Evolutionary conservation across 2,329 filamentous ascomycete genomes (phyloP), one percentile per base, ranked within the genome.

Genomic region (Fusarium sp.): DNA sequence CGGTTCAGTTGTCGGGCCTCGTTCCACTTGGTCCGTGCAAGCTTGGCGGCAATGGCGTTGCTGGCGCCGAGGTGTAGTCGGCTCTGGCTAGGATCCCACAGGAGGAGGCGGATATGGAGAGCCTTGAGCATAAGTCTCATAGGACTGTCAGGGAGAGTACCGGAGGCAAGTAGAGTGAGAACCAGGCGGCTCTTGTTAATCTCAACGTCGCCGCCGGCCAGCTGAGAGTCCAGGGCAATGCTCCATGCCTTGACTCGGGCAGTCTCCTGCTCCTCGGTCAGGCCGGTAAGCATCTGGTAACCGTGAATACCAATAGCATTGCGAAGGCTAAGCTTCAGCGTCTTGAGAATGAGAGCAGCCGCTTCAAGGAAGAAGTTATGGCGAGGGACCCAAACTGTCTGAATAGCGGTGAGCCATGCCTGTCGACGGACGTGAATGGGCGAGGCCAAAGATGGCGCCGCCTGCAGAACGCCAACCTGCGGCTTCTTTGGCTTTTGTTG

Each of bases 401-500:
- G 95, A 68, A 98, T 92, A 9, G 95, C 94, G 4, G 95, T 98
- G 67, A 97, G 91, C 95, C 96, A 98, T 35, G 95, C 95, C 81
- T 95, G 94, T 69, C 93, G 92, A 60, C 95, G 92, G 54, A 97
- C 93, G 76, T 97, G 91, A 66, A 97, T 95, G 0, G 95, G 93
- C 0, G 95, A 95, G 4, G 94, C 91, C 67, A 95, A 86, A 3
- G 94, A 95, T 3, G 93, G 93, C 7, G 91, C 92, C 20, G 88
- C 85, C 73, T 85, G 81, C 7, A 88, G 81, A 2, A 84, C 82
- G 18, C 82, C 69, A 65, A 83, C 83, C 64, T 91, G 84, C 65
- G 82, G 79, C 72, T 86, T 86, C 64, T 88, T 89, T 5, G 89
- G 84, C 62, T 89, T 91, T 37, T 88, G 86, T 33, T 83, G 81